Percentiles rank a stretch among this genome's conserved stretches.
Evolutionary conservation across 2,329 filamentous ascomycete genomes (phyloP).

Genomic region (Didymella segeticola): DNA sequence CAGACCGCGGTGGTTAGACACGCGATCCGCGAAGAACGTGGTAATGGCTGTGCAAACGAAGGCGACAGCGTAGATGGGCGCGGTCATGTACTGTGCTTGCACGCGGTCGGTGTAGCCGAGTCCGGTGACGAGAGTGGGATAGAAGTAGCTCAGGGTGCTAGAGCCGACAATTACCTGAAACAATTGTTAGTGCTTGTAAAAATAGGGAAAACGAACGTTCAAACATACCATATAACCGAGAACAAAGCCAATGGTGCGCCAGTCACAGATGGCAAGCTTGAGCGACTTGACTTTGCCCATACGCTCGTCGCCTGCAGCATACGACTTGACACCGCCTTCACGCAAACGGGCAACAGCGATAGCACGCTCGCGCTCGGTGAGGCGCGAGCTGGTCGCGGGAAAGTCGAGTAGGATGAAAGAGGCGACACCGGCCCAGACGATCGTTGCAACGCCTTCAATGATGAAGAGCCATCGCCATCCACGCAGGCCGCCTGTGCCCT

Average conservation of each 20-base stretch:
- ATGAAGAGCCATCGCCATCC: slow-evolving; percentile 56
- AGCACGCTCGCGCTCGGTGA: slow-evolving; percentile 52
- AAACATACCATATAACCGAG: slow-evolving; percentile 58
- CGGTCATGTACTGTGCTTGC: slow-evolving; percentile 59
- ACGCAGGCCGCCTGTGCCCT: slow-evolving; percentile 53
- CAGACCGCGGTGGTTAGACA: slow-evolving; percentile 55
- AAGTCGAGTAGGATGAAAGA: slow-evolving; percentile 59
- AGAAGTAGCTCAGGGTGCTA: slow-evolving; percentile 62
- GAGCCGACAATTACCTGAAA: slow-evolving; percentile 54
- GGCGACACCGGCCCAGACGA: slow-evolving; percentile 53
- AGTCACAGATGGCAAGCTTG: slow-evolving; percentile 51
- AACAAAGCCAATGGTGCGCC: slow-evolving; percentile 58
- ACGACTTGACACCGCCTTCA: slow-evolving; percentile 51
- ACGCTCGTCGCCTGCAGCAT: slow-evolving; percentile 36
- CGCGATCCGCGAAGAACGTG: slow-evolving; percentile 57
- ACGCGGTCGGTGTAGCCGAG: slow-evolving; percentile 57
- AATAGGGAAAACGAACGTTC: too few relatives aligned
- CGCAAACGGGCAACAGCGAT: slow-evolving; percentile 55
- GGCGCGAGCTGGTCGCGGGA: slow-evolving; percentile 54
- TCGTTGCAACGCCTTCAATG: slow-evolving; percentile 46
- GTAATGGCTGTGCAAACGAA: slow-evolving; percentile 59
- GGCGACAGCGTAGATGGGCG: slow-evolving; percentile 62
- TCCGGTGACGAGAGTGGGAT: slow-evolving; percentile 60
- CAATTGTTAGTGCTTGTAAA: not conserved
- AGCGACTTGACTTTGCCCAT: slow-evolving; percentile 50